These are phyloP conservation scores for Bipolaris oryzae DNA, from an alignment of 2,329 filamentous ascomycete genomes.

Conservation along the genomic window DNA sequence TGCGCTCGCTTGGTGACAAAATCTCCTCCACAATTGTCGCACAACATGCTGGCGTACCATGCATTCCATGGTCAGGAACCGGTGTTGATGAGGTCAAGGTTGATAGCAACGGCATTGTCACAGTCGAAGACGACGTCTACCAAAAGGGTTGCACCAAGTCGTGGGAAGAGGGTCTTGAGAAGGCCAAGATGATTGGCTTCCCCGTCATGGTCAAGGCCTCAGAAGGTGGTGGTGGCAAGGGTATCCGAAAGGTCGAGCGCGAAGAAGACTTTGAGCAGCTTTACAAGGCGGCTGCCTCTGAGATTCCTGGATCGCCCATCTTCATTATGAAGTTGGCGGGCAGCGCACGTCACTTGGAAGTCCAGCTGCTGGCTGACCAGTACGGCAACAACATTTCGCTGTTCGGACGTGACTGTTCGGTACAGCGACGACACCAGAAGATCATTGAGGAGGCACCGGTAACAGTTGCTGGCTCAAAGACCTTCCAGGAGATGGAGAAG, in stretches of 20 bases:
- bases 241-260: constrained; percentile 90
- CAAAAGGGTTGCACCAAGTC: constrained; percentile 88
- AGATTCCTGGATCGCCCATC: constrained; percentile 98
- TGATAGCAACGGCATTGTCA: constrained; percentile 85
- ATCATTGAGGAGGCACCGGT: constrained; percentile 99
- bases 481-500: constrained; percentile 96
- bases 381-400: constrained; percentile 99
- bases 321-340: constrained; percentile 99
- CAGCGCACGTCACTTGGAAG: constrained; percentile 94
- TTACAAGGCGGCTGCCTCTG: constrained; percentile 94
- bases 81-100: constrained; percentile 82
- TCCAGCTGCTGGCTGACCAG: constrained; percentile 96
- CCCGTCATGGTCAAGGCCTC: constrained; percentile 99
- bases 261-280: constrained; percentile 85
- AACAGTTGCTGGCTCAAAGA: constrained; percentile 86
- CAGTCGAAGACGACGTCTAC: constrained; percentile 84
- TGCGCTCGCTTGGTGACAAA: constrained; percentile 99
- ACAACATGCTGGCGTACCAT: constrained; percentile 93
- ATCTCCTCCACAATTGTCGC: constrained; percentile 99
- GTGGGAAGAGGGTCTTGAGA: constrained; percentile 85
- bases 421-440: constrained; percentile 98
- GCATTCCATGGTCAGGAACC: constrained; percentile 98
- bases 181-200: constrained; percentile 91
- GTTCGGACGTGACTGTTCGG: constrained; percentile 97
- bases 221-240: constrained; percentile 98